phyloP scores from a whole-genome alignment of 345 rosid genomes.

The Eucalyptus sp. region DNA sequence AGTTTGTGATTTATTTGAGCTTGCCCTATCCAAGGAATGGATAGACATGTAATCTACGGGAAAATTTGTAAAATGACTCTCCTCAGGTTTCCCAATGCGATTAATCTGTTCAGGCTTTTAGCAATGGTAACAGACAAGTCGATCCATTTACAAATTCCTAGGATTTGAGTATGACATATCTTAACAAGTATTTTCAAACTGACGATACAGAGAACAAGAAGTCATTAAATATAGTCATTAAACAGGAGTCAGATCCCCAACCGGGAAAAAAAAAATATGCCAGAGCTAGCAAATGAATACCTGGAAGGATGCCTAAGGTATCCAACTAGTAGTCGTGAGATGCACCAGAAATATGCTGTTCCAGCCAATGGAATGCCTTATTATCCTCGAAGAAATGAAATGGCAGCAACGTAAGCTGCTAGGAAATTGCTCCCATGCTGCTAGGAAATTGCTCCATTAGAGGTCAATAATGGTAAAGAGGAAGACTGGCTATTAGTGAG shows the following conservation, averaged over 20 bases:
- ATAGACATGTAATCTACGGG: neutral
- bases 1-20: constrained; percentile 2
- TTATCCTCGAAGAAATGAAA: neutral
- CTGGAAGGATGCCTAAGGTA: neutral
- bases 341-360: neutral
- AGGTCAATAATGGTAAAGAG: neutral
- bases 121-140: neutral
- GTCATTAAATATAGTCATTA: neutral
- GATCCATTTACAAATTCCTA: neutral
- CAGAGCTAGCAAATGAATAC: neutral
- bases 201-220: neutral
- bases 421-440: neutral
- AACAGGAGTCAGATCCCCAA: neutral
- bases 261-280: neutral
- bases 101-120: neutral
- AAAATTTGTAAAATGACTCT: constrained; percentile 6
- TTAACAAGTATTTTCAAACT: neutral
- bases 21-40: neutral
- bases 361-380: neutral
- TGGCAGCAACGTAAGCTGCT: neutral
- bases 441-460: neutral
- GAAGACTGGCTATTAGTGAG: neutral
- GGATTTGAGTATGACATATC: neutral
- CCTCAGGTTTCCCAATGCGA: neutral
- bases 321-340: neutral